phyloP scores from a whole-genome alignment of 371 early-diverging fungal genomes.

The Mortierella sp. region DNA sequence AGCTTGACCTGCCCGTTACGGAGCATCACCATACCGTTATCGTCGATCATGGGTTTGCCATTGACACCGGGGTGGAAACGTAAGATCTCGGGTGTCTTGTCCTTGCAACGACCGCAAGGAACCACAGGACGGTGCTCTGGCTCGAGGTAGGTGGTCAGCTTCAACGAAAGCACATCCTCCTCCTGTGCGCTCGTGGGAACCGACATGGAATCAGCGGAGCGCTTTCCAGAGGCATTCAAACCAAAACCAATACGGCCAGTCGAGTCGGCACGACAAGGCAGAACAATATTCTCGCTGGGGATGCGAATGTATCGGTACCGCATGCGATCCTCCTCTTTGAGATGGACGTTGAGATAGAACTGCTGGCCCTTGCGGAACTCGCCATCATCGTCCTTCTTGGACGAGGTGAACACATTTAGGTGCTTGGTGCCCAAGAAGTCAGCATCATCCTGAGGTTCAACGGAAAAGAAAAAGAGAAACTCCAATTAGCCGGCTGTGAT shows the following conservation, averaged over 20 bases:
- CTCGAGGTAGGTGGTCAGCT: slow-evolving; percentile 36
- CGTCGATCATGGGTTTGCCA: slow-evolving; percentile 48
- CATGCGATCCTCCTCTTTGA: slow-evolving; percentile 30
- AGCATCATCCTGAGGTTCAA: slow-evolving; percentile 18
- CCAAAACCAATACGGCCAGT: slow-evolving; percentile 21
- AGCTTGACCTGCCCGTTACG: slow-evolving; percentile 43
- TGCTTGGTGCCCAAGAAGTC: slow-evolving; percentile 29
- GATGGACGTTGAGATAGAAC: slow-evolving; percentile 41
- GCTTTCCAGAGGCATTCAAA: slow-evolving; percentile 38
- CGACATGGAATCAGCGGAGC: slow-evolving; percentile 28
- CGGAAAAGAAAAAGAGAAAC: neutral
- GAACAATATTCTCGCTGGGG: slow-evolving; percentile 38
- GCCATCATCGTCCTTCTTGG: slow-evolving; percentile 48
- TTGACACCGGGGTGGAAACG: slow-evolving; percentile 45
- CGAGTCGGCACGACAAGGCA: slow-evolving; percentile 36
- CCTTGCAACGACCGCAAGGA: slow-evolving; percentile 46
- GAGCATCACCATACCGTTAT: slow-evolving; percentile 45
- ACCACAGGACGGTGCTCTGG: slow-evolving; percentile 41
- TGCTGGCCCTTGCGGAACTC: slow-evolving; percentile 50
- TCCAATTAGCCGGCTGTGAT: neutral
- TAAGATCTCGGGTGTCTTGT: slow-evolving; percentile 43
- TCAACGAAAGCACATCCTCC: slow-evolving; percentile 37
- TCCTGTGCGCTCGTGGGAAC: slow-evolving; percentile 42
- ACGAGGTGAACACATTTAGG: slow-evolving; percentile 44
- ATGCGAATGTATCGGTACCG: slow-evolving; percentile 36